These are phyloP conservation scores for Lactifluus piperatus DNA, from an alignment of 768 basidiomycete genomes.

Conservation along the genomic window DNA sequence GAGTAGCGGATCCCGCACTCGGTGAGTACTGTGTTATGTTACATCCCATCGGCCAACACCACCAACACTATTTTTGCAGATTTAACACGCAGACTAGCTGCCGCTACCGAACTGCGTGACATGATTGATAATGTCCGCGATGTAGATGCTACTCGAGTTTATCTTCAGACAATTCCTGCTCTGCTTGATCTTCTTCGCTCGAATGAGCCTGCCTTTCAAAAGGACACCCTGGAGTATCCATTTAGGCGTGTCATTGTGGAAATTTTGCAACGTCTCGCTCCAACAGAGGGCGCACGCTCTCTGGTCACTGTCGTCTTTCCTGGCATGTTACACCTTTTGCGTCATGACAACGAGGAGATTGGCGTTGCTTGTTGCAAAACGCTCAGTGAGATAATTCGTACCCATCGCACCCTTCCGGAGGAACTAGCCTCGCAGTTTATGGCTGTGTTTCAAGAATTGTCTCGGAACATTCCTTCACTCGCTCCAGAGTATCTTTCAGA, in stretches of 20 bases:
- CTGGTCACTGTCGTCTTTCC: conserved; percentile 60
- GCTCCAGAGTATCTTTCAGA: conserved; percentile 71
- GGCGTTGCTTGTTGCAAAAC: conserved; percentile 86
- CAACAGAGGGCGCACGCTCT: conserved; percentile 66
- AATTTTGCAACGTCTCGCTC: conserved; percentile 81
- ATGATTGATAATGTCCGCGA: conserved; percentile 75
- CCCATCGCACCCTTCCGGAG: conserved; percentile 63
- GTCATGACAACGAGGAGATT: conserved; percentile 93
- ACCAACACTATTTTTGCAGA: conserved; percentile 33
- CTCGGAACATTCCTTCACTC: conserved; percentile 62
- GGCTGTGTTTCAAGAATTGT: conserved; percentile 67
- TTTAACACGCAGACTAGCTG: conserved; percentile 56
- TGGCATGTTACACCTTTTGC: conserved; percentile 77
- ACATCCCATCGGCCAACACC: not conserved
- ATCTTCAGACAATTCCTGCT: conserved; percentile 66
- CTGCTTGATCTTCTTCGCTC: conserved; percentile 64
- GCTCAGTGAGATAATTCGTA: conserved; percentile 80
- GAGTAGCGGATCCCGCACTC: conserved; percentile 66
- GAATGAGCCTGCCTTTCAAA: conserved; percentile 57
- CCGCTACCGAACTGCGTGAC: conserved; percentile 74
- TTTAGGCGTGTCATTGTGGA: conserved; percentile 85
- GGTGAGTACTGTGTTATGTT: conserved; percentile 33
- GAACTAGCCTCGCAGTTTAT: conserved; percentile 74
- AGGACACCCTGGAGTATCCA: conserved; percentile 62
- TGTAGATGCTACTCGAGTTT: conserved; percentile 56